phyloP scores from a whole-genome alignment of 1,284 basidiomycete genomes.

The Leccinum pachyderme region DNA sequence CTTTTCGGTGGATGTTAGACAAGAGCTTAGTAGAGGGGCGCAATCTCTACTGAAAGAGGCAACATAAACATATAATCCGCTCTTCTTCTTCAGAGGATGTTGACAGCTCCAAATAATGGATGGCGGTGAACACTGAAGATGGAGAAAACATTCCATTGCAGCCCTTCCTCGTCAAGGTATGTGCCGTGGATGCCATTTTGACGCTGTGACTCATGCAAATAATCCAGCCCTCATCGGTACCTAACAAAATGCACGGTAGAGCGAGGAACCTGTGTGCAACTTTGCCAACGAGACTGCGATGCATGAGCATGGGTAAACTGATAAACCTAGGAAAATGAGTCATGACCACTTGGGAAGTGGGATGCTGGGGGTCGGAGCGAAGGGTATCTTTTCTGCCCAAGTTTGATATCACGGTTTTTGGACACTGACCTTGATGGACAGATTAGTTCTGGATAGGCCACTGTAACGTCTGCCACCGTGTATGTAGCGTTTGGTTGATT shows the following conservation, averaged over 20 bases:
- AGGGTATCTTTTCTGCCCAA: not conserved
- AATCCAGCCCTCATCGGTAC: not conserved
- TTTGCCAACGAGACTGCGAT: constrained; percentile 39
- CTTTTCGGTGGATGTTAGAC: too few relatives aligned
- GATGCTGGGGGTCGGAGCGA: not conserved
- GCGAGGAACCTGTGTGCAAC: constrained; percentile 20
- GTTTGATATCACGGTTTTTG: not conserved
- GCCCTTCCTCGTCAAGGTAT: not conserved
- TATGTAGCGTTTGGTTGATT: too few relatives aligned
- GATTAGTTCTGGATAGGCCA: not conserved
- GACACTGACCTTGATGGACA: not conserved
- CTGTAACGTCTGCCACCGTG: too few relatives aligned
- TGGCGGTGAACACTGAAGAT: not conserved
- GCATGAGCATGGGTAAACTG: not conserved
- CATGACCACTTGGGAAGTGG: not conserved
- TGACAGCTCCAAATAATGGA: not conserved
- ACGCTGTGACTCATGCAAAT: not conserved
- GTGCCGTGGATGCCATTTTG: not conserved
- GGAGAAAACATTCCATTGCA: not conserved
- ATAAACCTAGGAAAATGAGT: not conserved
- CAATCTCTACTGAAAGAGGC: too few relatives aligned
- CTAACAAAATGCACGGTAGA: constrained; percentile 19
- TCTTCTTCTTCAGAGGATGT: too few relatives aligned
- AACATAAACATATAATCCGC: too few relatives aligned
- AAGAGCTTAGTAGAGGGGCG: too few relatives aligned